Evolutionary conservation across 805 yeast genomes (phyloP).

Genomic region (Zygoascus ofunaensis): DNA sequence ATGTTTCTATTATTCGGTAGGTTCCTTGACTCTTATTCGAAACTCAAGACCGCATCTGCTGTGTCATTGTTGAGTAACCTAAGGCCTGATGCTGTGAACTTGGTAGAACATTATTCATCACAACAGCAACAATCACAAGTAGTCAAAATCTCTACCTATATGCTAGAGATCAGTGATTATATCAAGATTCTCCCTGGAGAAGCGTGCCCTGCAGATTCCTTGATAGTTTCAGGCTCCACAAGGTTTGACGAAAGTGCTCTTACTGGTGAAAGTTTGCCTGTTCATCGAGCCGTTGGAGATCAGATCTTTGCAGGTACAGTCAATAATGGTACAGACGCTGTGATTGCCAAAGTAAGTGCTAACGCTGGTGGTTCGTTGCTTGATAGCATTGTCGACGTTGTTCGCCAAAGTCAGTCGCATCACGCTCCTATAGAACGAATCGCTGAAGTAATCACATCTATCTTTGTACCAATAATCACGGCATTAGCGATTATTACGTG

Average conservation of each 20-base stretch:
- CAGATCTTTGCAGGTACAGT: slow-evolving; percentile 67
- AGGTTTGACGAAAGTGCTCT: slow-evolving; percentile 85
- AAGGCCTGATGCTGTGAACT: slow-evolving; percentile 43
- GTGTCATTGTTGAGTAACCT: slow-evolving; percentile 44
- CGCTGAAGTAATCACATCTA: slow-evolving; percentile 60
- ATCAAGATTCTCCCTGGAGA: slow-evolving; percentile 35
- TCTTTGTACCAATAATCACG: slow-evolving; percentile 64
- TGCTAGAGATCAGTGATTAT: slow-evolving; percentile 82
- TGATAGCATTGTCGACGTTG: slow-evolving; percentile 61
- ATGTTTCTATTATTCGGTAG: slow-evolving; percentile 66
- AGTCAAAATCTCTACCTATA: slow-evolving; percentile 12
- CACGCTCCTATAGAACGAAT: slow-evolving; percentile 65
- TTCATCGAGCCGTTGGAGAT: slow-evolving; percentile 49
- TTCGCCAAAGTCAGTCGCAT: slow-evolving; percentile 62
- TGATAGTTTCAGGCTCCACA: slow-evolving; percentile 59
- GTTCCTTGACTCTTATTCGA: slow-evolving; percentile 56
- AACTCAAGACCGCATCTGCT: slow-evolving; percentile 58
- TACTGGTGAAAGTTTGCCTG: slow-evolving; percentile 74
- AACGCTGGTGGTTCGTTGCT: slow-evolving; percentile 56
- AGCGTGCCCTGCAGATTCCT: slow-evolving; percentile 64
- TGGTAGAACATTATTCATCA: slow-evolving; percentile 19
- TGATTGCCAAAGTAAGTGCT: slow-evolving; percentile 48
- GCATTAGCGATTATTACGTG: slow-evolving; percentile 53
- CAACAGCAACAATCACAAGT: background rate
- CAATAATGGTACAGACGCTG: slow-evolving; percentile 47